Evolutionary conservation across 345 rosid species (phyloP).

Genomic region (Iberis pinnata): DNA sequence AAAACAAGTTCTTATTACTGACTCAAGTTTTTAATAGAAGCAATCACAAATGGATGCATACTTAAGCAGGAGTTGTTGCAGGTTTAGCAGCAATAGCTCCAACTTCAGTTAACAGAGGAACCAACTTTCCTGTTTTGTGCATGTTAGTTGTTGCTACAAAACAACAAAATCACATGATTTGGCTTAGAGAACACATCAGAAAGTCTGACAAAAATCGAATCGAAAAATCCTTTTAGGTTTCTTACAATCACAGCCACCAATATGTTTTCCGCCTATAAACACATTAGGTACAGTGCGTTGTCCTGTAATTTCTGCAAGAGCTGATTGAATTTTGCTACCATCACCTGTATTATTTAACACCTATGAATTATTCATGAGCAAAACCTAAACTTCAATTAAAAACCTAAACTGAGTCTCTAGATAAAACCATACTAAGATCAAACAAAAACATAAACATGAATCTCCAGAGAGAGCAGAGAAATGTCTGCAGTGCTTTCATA

Average conservation of each 20-base stretch:
- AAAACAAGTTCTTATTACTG: no score
- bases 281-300: conserved; percentile 68
- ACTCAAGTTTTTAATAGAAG: background rate
- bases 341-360: conserved; percentile 42
- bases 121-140: conserved; percentile 53
- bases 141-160: conserved; percentile 49
- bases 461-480: background rate
- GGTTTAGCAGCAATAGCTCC: conserved; percentile 47
- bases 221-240: background rate
- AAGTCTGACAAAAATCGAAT: background rate
- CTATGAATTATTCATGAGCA: no score
- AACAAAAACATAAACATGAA: background rate
- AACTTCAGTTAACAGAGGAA: conserved; percentile 67
- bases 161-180: background rate
- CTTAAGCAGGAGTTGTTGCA: conserved; percentile 34
- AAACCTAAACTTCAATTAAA: no score
- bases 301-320: conserved; percentile 60
- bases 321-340: conserved; percentile 54
- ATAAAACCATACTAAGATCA: background rate
- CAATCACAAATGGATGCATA: background rate
- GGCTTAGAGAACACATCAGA: background rate
- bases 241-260: conserved; percentile 79
- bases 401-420: background rate
- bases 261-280: conserved; percentile 69
- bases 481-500: background rate